Conservation (phyloP, 139 green algal species). For the Chlamydomonas applanata region DNA sequence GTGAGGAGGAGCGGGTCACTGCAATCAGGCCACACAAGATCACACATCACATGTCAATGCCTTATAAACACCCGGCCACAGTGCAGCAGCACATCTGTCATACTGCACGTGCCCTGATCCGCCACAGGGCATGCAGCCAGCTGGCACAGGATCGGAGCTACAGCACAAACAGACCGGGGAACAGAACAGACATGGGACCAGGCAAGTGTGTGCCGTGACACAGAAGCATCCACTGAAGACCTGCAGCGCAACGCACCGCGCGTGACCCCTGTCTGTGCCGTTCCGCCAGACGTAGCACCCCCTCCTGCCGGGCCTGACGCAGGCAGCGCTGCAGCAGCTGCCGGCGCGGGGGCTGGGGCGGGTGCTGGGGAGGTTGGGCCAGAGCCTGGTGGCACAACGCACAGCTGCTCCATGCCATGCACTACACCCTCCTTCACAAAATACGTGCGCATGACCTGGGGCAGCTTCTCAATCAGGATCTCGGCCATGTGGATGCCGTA, state of each 20-base stretch:
- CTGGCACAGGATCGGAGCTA: too few species aligned
- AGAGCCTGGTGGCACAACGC: conserved; percentile 14
- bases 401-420: conserved; percentile 81
- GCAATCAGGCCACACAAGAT: background rate
- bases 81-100: too few species aligned
- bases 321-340: background rate
- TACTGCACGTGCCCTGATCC: too few species aligned
- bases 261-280: background rate
- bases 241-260: background rate
- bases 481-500: conserved; percentile 66
- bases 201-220: too few species aligned
- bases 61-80: too few species aligned
- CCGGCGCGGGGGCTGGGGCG: background rate
- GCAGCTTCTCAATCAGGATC: conserved; percentile 89
- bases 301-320: conserved; percentile 10
- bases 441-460: conserved; percentile 59
- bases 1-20: conserved; percentile 11
- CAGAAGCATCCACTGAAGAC: too few species aligned
- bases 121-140: too few species aligned
- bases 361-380: background rate
- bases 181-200: too few species aligned
- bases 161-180: too few species aligned
- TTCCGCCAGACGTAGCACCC: too few species aligned
- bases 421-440: conserved; percentile 94
- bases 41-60: conserved; percentile 2